These are phyloP conservation scores for Neurospora sp. DNA, from an alignment of 495 filamentous ascomycete genomes.

Conservation along the genomic window DNA sequence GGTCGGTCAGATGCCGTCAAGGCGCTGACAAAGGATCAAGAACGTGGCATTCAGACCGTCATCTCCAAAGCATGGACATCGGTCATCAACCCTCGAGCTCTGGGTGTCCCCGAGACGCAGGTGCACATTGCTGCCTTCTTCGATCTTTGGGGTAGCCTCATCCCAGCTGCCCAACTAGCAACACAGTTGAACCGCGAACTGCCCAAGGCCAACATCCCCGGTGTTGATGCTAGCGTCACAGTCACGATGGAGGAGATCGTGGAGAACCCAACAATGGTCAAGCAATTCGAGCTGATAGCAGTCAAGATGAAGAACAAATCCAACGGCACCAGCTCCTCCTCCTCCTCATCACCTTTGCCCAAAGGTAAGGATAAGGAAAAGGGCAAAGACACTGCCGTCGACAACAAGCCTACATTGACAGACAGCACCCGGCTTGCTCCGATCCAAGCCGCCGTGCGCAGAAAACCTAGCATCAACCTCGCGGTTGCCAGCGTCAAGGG, in stretches of 20 bases:
- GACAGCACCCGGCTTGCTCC: not conserved
- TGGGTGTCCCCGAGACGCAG: conserved; percentile 30
- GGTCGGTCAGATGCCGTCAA: conserved; percentile 9
- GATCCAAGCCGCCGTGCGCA: not conserved
- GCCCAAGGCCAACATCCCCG: conserved; percentile 10
- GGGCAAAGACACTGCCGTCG: not conserved
- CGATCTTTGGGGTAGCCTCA: conserved; percentile 37
- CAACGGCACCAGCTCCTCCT: not conserved
- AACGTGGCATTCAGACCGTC: conserved; percentile 22
- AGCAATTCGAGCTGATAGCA: conserved; percentile 37
- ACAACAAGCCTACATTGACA: not conserved
- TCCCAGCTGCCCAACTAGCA: conserved; percentile 35
- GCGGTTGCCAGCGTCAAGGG: conserved; percentile 13
- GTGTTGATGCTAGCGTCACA: conserved; percentile 7
- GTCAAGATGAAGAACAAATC: conserved; percentile 23
- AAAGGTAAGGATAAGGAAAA: conserved; percentile 9
- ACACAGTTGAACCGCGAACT: conserved; percentile 32
- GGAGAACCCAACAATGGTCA: conserved; percentile 37
- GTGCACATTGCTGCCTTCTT: conserved; percentile 38
- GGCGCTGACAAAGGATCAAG: conserved; percentile 16
- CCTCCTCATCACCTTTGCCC: not conserved
- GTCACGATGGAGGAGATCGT: conserved; percentile 38
- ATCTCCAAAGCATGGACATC: conserved; percentile 30
- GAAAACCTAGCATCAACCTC: conserved; percentile 20
- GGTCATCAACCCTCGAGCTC: conserved; percentile 26